Percentiles rank a stretch among this genome's conserved stretches.
phyloP scores from a whole-genome alignment of 495 filamentous ascomycete species.

The Tricharina praecox region DNA sequence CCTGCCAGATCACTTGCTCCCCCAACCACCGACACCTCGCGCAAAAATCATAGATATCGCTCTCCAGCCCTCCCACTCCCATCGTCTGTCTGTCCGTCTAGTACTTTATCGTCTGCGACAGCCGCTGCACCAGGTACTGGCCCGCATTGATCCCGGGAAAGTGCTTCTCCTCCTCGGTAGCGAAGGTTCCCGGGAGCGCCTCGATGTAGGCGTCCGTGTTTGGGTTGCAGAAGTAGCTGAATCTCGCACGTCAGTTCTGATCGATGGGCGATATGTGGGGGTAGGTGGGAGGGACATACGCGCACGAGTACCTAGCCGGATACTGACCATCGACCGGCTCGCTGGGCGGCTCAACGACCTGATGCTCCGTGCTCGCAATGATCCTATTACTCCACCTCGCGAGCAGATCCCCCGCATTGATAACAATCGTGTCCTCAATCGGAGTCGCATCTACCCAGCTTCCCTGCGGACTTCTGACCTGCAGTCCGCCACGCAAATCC shows the following conservation, averaged over 20 bases:
- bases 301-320: conserved; percentile 51
- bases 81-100: no score
- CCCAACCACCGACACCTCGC: no score
- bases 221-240: conserved; percentile 78
- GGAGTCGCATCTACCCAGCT: conserved; percentile 72
- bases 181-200: conserved; percentile 72
- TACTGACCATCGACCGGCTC: conserved; percentile 26
- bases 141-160: conserved; percentile 63
- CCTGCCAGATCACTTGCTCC: no score
- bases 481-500: conserved; percentile 62
- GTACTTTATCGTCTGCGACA: conserved; percentile 48
- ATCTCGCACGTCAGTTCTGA: no score
- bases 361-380: conserved; percentile 75
- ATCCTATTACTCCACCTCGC: conserved; percentile 81
- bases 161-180: conserved; percentile 45
- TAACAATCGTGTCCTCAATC: conserved; percentile 61
- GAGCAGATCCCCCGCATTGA: conserved; percentile 82
- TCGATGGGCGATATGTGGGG: no score
- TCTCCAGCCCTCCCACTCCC: no score
- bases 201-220: conserved; percentile 65
- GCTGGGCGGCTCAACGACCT: conserved; percentile 67
- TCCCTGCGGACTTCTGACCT: conserved; percentile 62
- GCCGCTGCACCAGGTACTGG: conserved; percentile 64
- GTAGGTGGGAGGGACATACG: conserved; percentile 33
- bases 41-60: no score